Base-by-base conservation (phyloP, 2,329 filamentous ascomycete genomes). In the Aspergillus sp. region DNA sequence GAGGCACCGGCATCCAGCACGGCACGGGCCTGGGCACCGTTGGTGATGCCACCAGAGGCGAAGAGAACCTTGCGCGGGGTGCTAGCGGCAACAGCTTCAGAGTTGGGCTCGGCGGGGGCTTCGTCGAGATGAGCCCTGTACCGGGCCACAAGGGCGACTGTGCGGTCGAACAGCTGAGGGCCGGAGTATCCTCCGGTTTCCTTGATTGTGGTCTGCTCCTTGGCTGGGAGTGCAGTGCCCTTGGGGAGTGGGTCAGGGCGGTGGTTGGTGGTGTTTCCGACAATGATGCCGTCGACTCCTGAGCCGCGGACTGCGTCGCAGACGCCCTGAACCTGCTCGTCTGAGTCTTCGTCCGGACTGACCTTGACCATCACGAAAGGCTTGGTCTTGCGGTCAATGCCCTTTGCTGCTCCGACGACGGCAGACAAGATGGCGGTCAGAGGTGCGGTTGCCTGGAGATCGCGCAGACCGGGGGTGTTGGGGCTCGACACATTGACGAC, bases 401-500 rank as follows among this genome's bases (percentile, higher is more conserved):
- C 73, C 53, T 79, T 73, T 1, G 90, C 90, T 43, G 91, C 87
- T 11, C 81, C 75, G 2, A 97, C 91, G 0, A 97, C 91, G 1
- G 88, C 87, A 7, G 76, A 79, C 33, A 98, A 72, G 37, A 98
- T 85, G 34, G 80, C 74, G 2, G 89, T 91, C 44, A 98, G 71
- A 1, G 90, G 91, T 52, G 86, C 89, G 0, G 84, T 80, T 2
- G 87, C 86, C 69, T 98, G 93, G 32, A 98, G 74, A 44, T 89
- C 86, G 26, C 93, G 82, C 39, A 97, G 77, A 0, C 93, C 91
- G 0, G 91, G 91, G 0, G 91, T 97, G 70, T 98, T 98, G 26
- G 93, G 93, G 56, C 88, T 94, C 60, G 90, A 95, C 39, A 98
- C 93, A 59, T 98, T 98, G 60, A 98, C 93, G 6, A 97, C 91